Evolutionary conservation across 345 rosid species (phyloP), one percentile per base, ranked within the genome.

Genomic region (Murraya paniculata): DNA sequence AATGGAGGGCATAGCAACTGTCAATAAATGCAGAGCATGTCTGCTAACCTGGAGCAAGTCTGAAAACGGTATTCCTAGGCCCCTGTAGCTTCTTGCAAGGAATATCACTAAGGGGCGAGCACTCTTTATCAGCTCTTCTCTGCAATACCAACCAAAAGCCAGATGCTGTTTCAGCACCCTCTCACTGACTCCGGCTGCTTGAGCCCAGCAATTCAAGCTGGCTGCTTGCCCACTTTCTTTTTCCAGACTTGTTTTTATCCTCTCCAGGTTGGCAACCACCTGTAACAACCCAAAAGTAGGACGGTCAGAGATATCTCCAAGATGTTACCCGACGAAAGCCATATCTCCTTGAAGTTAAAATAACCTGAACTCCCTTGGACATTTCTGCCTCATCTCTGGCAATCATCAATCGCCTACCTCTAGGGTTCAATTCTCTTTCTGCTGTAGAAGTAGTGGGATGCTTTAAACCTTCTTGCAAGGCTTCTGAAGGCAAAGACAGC

Each of bases 81-180:
- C 93, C 82, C 89, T 87, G 77, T 94, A 94, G 82, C 86, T 91
- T 87, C 94, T 86, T 45, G 98, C 89, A 79, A 94, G 85, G 81
- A 73, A 94, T 48, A 91, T 73, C 81, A 94, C 94, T 70, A 92
- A 81, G 53, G 92, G 81, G 78, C 86, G 88, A 30, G 92, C 82
- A 77, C 93, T 90, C 84, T 84, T 85, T 71, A 94, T 66, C 68
- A 94, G 86, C 85, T 89, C 93, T 68, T 92, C 92, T 87, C 89
- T 85, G 89, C 97, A 94, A 79, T 81, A 79, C 96, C 96, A 89
- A 82, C 97, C 98, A 74, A 82, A 91, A 76, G 72, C 85, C 82
- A 92, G 84, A 66, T 82, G 81, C 71, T 85, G 88, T 61, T 82
- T 88, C 78, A 94, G 89, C 77, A 66, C 85, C 79, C 87, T 92